Percentiles rank a stretch among this genome's conserved stretches.
These are phyloP conservation scores for Macrolepiota dolichaula DNA, from an alignment of 768 basidiomycete species.

Conservation along the genomic window DNA sequence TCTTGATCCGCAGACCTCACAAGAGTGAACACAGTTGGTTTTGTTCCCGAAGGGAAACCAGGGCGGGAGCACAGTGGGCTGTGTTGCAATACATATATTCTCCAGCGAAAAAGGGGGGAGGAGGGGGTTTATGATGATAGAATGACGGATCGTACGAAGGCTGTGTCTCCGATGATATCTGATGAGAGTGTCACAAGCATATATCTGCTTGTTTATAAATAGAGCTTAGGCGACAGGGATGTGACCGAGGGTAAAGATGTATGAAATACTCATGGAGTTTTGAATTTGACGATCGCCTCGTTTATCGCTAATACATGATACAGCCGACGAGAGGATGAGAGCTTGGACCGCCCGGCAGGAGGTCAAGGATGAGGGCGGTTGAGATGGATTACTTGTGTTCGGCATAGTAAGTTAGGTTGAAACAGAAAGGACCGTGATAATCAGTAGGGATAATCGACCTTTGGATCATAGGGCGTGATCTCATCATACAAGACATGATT, in stretches of 20 bases:
- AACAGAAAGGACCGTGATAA: constrained; percentile 4
- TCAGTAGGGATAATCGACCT: background rate
- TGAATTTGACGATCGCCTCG: background rate
- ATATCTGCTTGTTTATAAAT: background rate
- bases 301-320: background rate
- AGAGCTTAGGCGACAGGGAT: background rate
- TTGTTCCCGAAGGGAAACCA: background rate
- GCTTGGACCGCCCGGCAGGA: background rate
- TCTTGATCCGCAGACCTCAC: background rate
- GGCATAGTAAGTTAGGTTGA: background rate
- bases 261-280: background rate
- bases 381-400: background rate
- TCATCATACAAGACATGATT: background rate
- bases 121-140: background rate
- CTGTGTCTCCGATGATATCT: constrained; percentile 5
- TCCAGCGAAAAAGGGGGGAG: too few species aligned
- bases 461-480: background rate
- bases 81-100: background rate
- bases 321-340: background rate
- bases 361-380: background rate
- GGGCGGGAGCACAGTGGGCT: background rate
- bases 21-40: background rate
- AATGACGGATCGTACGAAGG: constrained; percentile 2
- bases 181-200: background rate
- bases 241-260: background rate